Evolutionary conservation across 352 stramenopile genomes (phyloP), one percentile per base, ranked within the genome.

Genomic region (Globisporangium cylindrosporum): DNA sequence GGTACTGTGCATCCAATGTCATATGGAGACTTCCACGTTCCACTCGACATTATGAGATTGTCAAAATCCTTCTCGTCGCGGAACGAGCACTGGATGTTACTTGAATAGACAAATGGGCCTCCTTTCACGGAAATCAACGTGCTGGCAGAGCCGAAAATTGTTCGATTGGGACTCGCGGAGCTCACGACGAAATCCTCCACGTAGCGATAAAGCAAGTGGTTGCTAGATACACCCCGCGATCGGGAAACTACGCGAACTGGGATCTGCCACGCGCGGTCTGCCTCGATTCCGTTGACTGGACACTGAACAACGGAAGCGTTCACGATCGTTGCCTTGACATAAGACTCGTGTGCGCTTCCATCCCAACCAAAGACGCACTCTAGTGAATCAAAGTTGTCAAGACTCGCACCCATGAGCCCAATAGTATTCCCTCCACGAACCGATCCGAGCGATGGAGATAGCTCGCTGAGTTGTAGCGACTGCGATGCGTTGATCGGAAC

Each of bases 361-460:
- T 76, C 63, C 75, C 73, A 87, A 18, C 80, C 80, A 64, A 81
- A 74, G 7, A 79, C 49, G 32, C 78, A 90, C 18, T 78, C 67
- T 29, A 75, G 36, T 29, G 32, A 29, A 15, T 59, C 66, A 57
- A 68, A 61, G 6, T 27, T 24, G 29, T 54, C n/a, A 18, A 79
- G 69, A 38, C 62, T 43, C 5, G 49, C 27, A 7, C 77, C 77
- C 24, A 67, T 54, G 1, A 85, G 22, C 10, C 55, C 62, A 41
- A 85, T 62, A 25, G 10, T 70, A 10, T 57, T 73, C 3, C 70
- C 60, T 7, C 59, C 63, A 51, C 48, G 41, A 59, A 67, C 38
- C 0, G 62, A 75, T 60, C 75, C 78, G 57, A 68, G 71, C 4
- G 38, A 68, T 55, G 78, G 78, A 20, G 61, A 64, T n/a, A 85